A percentile compares a stretch with the other conserved stretches of the same genome.
Conservation (phyloP, 129 eudicot genomes). For the Gnaphalium uliginosum region DNA sequence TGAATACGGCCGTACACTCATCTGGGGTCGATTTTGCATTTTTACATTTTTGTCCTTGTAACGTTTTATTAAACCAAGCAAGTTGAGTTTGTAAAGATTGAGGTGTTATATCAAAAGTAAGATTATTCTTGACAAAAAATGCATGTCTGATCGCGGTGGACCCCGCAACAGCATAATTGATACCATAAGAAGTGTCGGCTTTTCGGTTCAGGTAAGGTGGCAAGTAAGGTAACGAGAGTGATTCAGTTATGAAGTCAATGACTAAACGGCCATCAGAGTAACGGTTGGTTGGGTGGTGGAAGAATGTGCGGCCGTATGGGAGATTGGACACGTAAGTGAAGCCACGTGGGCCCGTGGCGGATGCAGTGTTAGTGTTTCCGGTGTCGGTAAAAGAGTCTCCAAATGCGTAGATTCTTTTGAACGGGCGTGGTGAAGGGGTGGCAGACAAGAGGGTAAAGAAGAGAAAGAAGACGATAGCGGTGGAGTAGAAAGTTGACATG, state of each 20-base stretch:
- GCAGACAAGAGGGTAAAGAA: constrained; percentile 7
- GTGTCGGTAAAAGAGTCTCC: constrained; percentile 94
- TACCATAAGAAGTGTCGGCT: constrained; percentile 43
- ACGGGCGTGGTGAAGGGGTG: constrained; percentile 24
- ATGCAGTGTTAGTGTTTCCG: constrained; percentile 83
- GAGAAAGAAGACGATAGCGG: constrained; percentile 27
- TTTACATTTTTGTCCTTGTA: constrained; percentile 47
- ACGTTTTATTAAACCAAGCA: constrained; percentile 52
- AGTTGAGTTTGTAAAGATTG: constrained; percentile 71
- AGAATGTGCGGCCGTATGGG: constrained; percentile 79
- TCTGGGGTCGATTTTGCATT: constrained; percentile 18
- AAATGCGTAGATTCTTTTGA: constrained; percentile 66
- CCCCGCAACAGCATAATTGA: constrained; percentile 80
- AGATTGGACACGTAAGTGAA: constrained; percentile 61
- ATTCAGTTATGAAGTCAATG: constrained; percentile 66
- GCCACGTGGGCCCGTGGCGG: constrained; percentile 58
- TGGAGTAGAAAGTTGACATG: constrained; percentile 27
- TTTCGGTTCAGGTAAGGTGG: constrained; percentile 55
- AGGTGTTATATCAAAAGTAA: constrained; percentile 51
- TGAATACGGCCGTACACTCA: constrained; percentile 47
- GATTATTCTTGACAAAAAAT: constrained; percentile 57
- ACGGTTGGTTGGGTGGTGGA: constrained; percentile 82
- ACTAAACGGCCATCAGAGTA: constrained; percentile 84
- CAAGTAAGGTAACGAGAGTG: constrained; percentile 54
- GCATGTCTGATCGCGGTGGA: constrained; percentile 68